Conservation (phyloP, 352 stramenopile species). For the Globisporangium sylvaticum region DNA sequence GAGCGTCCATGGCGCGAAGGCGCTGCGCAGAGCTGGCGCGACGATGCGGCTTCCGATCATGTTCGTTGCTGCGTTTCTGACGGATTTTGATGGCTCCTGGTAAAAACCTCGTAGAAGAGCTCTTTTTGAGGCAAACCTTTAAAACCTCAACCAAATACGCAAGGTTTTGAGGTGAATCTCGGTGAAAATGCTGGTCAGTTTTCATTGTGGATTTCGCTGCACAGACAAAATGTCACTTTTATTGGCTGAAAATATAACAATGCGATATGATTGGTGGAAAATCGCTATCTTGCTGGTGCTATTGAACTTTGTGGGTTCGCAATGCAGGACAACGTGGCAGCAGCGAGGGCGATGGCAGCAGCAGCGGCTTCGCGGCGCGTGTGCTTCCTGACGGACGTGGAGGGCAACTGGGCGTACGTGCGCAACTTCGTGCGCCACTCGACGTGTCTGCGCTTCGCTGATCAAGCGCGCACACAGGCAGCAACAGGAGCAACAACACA, state of each 20-base stretch:
- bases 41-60: conserved; percentile 21
- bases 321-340: background rate
- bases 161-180: conserved; percentile 3
- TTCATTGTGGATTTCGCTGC: background rate
- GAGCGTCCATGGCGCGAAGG: conserved; percentile 30
- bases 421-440: conserved; percentile 60
- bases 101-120: background rate
- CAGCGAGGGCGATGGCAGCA: background rate
- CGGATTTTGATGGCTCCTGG: conserved; percentile 15
- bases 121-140: too few relatives aligned
- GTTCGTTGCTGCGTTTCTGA: conserved; percentile 8
- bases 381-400: conserved; percentile 73
- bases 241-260: conserved; percentile 2
- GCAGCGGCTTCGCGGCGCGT: conserved; percentile 31
- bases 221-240: background rate
- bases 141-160: too few relatives aligned
- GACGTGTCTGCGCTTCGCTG: conserved; percentile 44
- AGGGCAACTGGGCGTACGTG: conserved; percentile 82
- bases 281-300: background rate
- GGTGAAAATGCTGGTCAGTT: background rate
- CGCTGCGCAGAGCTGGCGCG: conserved; percentile 27
- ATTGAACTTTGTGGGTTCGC: conserved; percentile 1
- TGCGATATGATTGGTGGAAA: background rate
- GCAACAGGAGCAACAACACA: background rate
- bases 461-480: background rate